A percentile compares a stretch with the other conserved stretches of the same genome.
Evolutionary conservation across 371 early-diverging fungal species (phyloP).

Genomic region (Parasitella parasitica): DNA sequence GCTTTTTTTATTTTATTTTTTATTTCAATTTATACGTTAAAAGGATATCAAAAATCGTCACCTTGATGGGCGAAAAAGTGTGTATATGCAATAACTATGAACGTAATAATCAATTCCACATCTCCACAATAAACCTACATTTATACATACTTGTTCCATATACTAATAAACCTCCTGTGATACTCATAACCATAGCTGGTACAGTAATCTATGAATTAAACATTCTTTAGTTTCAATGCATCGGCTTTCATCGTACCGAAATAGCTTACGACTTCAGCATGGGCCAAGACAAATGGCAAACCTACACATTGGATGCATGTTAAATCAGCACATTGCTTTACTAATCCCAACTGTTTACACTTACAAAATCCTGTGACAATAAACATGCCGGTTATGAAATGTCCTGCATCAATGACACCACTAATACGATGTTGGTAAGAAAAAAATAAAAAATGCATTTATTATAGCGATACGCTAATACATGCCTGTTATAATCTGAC

Average conservation of each 20-base stretch:
- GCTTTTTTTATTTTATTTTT: no score
- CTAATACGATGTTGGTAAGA: constrained; percentile 17
- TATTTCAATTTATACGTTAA: no score
- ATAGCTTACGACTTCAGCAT: constrained; percentile 62
- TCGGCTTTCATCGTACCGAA: no score
- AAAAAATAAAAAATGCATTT: no score
- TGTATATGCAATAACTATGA: constrained; percentile 52
- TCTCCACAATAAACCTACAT: no score
- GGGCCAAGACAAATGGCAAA: constrained; percentile 74
- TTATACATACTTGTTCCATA: constrained; percentile 77
- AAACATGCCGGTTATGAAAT: constrained; percentile 90
- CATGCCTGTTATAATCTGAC: constrained; percentile 73
- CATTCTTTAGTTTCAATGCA: not conserved
- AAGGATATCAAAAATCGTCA: constrained; percentile 32
- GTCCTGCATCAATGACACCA: constrained; percentile 84
- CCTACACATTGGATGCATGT: constrained; percentile 22
- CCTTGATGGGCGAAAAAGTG: constrained; percentile 50
- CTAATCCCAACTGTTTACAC: constrained; percentile 1
- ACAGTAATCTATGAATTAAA: constrained; percentile 52
- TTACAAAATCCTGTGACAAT: constrained; percentile 90
- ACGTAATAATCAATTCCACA: no score
- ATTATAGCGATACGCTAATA: no score
- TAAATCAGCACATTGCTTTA: not conserved
- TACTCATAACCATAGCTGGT: constrained; percentile 87
- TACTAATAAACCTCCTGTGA: constrained; percentile 83